A percentile compares a stretch with the other conserved stretches of the same genome.
phyloP scores from a whole-genome alignment of 23 red algal species.

The Agarophyton chilense region DNA sequence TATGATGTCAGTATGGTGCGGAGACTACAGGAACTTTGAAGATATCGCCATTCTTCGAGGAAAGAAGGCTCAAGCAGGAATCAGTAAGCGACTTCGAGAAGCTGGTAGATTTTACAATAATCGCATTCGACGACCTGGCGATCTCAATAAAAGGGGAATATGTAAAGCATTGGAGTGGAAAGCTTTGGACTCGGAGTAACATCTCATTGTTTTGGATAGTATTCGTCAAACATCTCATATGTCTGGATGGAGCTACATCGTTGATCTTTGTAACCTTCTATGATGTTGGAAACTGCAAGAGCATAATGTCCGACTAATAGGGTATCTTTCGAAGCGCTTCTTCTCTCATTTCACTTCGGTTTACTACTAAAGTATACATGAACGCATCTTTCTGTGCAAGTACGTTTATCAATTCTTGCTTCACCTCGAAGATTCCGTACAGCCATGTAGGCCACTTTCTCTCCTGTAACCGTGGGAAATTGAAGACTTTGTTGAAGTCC shows the following conservation, averaged over 20 bases:
- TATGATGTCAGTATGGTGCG: constrained; percentile 1
- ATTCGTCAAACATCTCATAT: background rate
- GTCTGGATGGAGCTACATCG: background rate
- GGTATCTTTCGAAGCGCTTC: no score
- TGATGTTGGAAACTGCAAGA: background rate
- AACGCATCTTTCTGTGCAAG: no score
- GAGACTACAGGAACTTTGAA: background rate
- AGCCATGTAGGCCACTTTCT: no score
- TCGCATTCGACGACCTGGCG: background rate
- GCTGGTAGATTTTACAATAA: background rate
- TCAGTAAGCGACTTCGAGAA: background rate
- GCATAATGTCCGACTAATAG: no score
- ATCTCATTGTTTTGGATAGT: background rate
- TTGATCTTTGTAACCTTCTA: background rate
- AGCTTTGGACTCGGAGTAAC: background rate
- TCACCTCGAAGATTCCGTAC: no score
- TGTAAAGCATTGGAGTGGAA: constrained; percentile 29
- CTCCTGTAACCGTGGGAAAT: no score
- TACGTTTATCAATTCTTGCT: no score
- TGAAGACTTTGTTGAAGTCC: no score
- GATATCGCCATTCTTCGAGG: background rate
- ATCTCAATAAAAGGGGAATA: background rate
- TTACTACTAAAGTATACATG: no score
- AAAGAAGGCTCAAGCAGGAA: background rate
- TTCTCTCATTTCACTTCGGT: no score